These are phyloP conservation scores for Hypoxylon sp. DNA, from an alignment of 2,329 filamentous ascomycete genomes.

Conservation along the genomic window DNA sequence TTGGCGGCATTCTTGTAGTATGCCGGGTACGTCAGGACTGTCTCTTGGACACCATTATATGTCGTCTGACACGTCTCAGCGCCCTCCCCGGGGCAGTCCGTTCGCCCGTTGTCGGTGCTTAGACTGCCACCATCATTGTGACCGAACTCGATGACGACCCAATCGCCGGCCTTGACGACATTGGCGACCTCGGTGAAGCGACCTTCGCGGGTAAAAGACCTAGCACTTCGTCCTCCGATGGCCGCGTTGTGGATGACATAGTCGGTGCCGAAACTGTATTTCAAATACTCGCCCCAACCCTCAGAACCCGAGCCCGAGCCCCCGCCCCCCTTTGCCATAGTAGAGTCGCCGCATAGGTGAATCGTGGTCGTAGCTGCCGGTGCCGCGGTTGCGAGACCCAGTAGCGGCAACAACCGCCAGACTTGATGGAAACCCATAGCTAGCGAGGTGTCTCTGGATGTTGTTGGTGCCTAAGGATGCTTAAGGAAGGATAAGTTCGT, in stretches of 20 bases:
- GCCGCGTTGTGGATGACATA: constrained; percentile 71
- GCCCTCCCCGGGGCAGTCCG: constrained; percentile 67
- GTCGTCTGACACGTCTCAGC: constrained; percentile 64
- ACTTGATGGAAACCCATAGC: constrained; percentile 21
- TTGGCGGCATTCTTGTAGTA: constrained; percentile 70
- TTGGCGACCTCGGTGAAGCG: constrained; percentile 70
- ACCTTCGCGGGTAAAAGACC: constrained; percentile 74
- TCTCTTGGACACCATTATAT: constrained; percentile 64
- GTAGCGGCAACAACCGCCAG: constrained; percentile 24
- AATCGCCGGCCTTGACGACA: constrained; percentile 67
- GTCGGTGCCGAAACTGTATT: constrained; percentile 60
- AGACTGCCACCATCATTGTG: constrained; percentile 77
- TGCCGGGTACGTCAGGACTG: constrained; percentile 69
- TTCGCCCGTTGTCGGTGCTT: constrained; percentile 69
- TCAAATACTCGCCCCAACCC: constrained; percentile 74
- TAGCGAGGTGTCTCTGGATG: not conserved
- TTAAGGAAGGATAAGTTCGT: not conserved
- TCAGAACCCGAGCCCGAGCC: constrained; percentile 56
- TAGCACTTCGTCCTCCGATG: constrained; percentile 73
- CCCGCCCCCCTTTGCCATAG: constrained; percentile 65
- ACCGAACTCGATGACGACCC: constrained; percentile 77
- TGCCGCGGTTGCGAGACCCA: constrained; percentile 33
- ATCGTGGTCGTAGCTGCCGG: constrained; percentile 54
- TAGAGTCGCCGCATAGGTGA: constrained; percentile 71
- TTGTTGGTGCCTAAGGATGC: not conserved